Evolutionary conservation across 2,329 filamentous ascomycete genomes (phyloP).

Genomic region (Arthrobotrys conoides): DNA sequence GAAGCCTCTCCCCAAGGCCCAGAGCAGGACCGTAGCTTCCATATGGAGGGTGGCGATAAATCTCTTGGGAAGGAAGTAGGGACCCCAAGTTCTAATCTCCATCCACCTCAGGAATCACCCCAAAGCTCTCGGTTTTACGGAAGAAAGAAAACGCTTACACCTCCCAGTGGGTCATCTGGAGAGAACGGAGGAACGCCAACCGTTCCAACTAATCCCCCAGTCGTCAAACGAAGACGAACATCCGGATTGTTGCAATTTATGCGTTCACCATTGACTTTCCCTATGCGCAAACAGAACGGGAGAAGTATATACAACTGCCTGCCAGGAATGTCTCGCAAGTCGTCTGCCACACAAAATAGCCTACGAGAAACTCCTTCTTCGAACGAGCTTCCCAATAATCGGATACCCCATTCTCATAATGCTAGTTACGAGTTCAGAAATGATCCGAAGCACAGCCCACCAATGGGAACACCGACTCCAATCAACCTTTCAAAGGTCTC

Average conservation of each 20-base stretch:
- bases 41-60: not conserved
- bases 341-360: not conserved
- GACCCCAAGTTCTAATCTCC: slow-evolving; percentile 16
- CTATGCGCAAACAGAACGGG: slow-evolving; percentile 20
- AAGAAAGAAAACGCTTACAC: slow-evolving; percentile 12
- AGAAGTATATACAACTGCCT: slow-evolving; percentile 41
- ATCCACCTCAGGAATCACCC: slow-evolving; percentile 10
- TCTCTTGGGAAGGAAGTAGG: slow-evolving; percentile 13
- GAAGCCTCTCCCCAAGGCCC: slow-evolving; percentile 5
- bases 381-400: slow-evolving; percentile 31
- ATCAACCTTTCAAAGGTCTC: slow-evolving; percentile 24
- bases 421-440: not conserved
- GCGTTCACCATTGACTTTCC: slow-evolving; percentile 43
- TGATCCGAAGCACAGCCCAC: slow-evolving; percentile 1
- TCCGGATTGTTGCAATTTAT: slow-evolving; percentile 36
- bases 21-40: slow-evolving; percentile 10
- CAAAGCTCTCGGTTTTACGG: not conserved
- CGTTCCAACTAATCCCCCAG: not conserved
- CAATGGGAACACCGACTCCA: slow-evolving; percentile 26
- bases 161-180: slow-evolving; percentile 8
- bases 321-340: slow-evolving; percentile 35
- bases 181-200: not conserved
- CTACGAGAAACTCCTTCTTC: not conserved
- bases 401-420: slow-evolving; percentile 5
- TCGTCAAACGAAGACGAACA: slow-evolving; percentile 33